Base-by-base conservation (phyloP, 108 stramenopile genomes). In the Conticribra weissflogii region DNA sequence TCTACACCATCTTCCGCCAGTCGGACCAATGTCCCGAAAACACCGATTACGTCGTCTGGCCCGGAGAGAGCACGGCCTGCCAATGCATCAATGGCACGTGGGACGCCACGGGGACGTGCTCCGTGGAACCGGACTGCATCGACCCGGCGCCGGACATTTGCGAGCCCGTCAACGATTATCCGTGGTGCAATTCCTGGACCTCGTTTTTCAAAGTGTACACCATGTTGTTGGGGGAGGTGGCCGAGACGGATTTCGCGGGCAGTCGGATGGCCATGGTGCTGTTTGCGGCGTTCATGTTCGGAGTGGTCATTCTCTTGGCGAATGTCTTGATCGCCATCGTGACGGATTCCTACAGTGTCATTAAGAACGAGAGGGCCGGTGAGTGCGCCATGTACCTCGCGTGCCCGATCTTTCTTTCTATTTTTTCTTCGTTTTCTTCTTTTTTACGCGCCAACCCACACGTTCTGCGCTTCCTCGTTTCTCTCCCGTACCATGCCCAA, bases 311-410 rank as follows among this genome's bases (percentile, higher is more conserved):
- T 64, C 76, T 89, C 48, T 70, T 86, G 31, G 63, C 86, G 9
- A 88, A 85, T 60, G 86, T 91, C 34, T 65, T 91, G 32, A 91
- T 91, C 67, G 90, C 90, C 18, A 81, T 91, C 59, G 87, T 88
- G n/a, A 81, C 81, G 2, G 90, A 91, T 53, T 84, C 85, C 7
- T 91, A 91, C 52, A 36, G 76, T 24, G 77, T 84, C 19, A 84
- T 84, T 47, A 63, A 74, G 46, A 68, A 84, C 27, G 67, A 81
- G 36, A 58, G 77, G 24, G 80, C 83, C n/a, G 78, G 78, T 74
- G 47, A 69, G 66, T 47, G 16, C 16, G n/a, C n/a, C n/a, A n/a
- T n/a, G n/a, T n/a, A n/a, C n/a, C n/a, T n/a, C n/a, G n/a, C n/a
- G n/a, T n/a, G n/a, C n/a, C n/a, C n/a, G n/a, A n/a, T n/a, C n/a